These are phyloP conservation scores for Cryptococcus jaspeensis DNA, from an alignment of 1,284 basidiomycete species.

Conservation along the genomic window DNA sequence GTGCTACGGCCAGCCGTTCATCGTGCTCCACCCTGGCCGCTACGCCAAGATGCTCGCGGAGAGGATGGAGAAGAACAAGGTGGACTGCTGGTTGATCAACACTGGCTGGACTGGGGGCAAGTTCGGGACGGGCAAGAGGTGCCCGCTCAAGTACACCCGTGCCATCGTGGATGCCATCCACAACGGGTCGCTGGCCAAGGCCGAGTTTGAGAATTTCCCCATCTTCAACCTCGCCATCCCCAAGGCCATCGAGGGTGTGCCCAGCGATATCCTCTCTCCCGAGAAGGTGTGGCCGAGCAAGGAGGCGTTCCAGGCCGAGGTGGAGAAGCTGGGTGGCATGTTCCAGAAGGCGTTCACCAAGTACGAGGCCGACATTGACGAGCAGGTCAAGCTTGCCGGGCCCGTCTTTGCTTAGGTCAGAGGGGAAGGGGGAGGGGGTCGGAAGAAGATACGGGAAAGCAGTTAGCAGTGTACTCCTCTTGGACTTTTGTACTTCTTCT, in stretches of 20 bases:
- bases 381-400: slow-evolving; percentile 74
- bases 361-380: slow-evolving; percentile 79
- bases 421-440: too few species aligned
- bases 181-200: slow-evolving; percentile 81
- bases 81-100: slow-evolving; percentile 98
- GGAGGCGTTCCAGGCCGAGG: slow-evolving; percentile 79
- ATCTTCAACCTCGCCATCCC: slow-evolving; percentile 81
- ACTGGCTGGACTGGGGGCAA: slow-evolving; percentile 98
- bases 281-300: slow-evolving; percentile 78
- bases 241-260: slow-evolving; percentile 74
- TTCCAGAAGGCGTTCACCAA: slow-evolving; percentile 88
- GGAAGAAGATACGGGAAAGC: too few species aligned
- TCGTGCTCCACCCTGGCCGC: slow-evolving; percentile 90
- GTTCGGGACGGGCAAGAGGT: slow-evolving; percentile 85
- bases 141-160: slow-evolving; percentile 92
- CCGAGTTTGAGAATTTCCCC: slow-evolving; percentile 79
- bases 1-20: slow-evolving; percentile 98
- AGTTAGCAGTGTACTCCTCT: too few species aligned
- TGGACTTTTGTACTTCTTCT: too few species aligned
- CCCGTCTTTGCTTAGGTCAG: slow-evolving; percentile 53
- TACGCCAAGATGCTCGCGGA: slow-evolving; percentile 98
- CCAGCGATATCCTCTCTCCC: slow-evolving; percentile 84
- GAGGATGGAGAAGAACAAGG: slow-evolving; percentile 86
- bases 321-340: slow-evolving; percentile 83
- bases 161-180: slow-evolving; percentile 97